These are phyloP conservation scores for Chytriomyces confervae DNA, from an alignment of 192 early-diverging fungal genomes.

Conservation along the genomic window DNA sequence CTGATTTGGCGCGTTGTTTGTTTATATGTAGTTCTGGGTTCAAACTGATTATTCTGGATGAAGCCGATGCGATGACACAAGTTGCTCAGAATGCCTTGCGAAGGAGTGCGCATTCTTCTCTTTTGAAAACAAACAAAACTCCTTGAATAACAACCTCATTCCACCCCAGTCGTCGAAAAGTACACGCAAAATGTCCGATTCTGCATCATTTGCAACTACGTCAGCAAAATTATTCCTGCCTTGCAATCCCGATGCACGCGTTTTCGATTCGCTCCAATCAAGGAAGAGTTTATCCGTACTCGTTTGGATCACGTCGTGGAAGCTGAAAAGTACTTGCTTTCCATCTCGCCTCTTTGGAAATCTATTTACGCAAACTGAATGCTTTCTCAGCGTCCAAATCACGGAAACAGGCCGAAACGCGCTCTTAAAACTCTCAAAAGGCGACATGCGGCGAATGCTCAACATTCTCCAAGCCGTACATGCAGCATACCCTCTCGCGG, in stretches of 20 bases:
- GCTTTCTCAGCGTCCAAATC: constrained; percentile 69
- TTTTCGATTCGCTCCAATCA: constrained; percentile 92
- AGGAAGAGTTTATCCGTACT: constrained; percentile 73
- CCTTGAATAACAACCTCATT: not conserved
- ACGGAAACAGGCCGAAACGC: constrained; percentile 80
- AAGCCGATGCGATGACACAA: constrained; percentile 96
- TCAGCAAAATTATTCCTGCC: constrained; percentile 96
- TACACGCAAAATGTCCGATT: constrained; percentile 99
- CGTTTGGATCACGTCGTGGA: constrained; percentile 63
- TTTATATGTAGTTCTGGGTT: constrained; percentile 70
- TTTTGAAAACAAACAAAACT: not conserved
- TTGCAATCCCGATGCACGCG: constrained; percentile 98
- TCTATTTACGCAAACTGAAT: no score
- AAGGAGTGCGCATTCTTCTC: constrained; percentile 60
- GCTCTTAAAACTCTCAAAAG: constrained; percentile 80
- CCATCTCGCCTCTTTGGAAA: no score
- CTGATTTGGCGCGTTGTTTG: no score
- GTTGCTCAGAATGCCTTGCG: constrained; percentile 91
- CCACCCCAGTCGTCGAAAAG: constrained; percentile 86
- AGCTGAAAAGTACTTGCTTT: constrained; percentile 27
- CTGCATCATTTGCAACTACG: constrained; percentile 99
- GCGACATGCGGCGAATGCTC: constrained; percentile 97
- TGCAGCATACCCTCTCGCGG: constrained; percentile 79
- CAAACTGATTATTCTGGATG: constrained; percentile 97
- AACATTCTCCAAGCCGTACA: constrained; percentile 94